Evolutionary conservation across 352 stramenopile species (phyloP), one percentile per base, ranked within the genome.

Genomic region (Pythium scleroteichum): DNA sequence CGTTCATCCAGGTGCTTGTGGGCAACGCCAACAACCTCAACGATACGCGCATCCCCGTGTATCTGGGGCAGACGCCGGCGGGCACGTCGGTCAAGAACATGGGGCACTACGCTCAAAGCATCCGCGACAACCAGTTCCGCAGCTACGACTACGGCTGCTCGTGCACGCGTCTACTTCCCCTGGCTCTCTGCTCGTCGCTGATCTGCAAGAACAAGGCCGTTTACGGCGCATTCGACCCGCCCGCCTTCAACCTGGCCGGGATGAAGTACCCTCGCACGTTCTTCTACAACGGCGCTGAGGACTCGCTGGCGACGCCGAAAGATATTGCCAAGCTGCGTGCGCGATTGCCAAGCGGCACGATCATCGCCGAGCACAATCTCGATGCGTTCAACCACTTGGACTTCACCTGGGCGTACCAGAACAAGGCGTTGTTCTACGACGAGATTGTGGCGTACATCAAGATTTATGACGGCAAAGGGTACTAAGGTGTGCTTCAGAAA

Each of bases 11-110:
- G 22, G 60, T 64, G 23, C 62, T 84, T 41, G 73, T 65, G 16
- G 72, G 72, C 9, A 68, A 68, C 4, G 79, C 75, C 6, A 49
- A 71, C 20, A 77, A 79, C 58, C 38, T 82, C 39, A 85, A 85
- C 59, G 67, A 68, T 3, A 74, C 69, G 16, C 66, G 76, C 3
- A 58, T 86, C 42, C 72, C 81, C 42, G 76, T 86, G 19, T 86
- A 86, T 48, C 66, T 86, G 24, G 75, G 69, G 12, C 74, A 83
- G 51, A 86, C 76, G 2, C 76, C 76, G 3, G 74, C 74, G 6
- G 70, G 74, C 2, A 86, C 74, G 10, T 83, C 74, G 2, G 76
- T 86, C 47, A 86, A 82, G 66, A 86, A 86, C 62, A 76, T 86
- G 69, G 76, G 65, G 14, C 76, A 86, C 45, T 86, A 82, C 38